Evolutionary conservation across 2,329 filamentous ascomycete genomes (phyloP).

Genomic region (Talaromyces amestolkiae): DNA sequence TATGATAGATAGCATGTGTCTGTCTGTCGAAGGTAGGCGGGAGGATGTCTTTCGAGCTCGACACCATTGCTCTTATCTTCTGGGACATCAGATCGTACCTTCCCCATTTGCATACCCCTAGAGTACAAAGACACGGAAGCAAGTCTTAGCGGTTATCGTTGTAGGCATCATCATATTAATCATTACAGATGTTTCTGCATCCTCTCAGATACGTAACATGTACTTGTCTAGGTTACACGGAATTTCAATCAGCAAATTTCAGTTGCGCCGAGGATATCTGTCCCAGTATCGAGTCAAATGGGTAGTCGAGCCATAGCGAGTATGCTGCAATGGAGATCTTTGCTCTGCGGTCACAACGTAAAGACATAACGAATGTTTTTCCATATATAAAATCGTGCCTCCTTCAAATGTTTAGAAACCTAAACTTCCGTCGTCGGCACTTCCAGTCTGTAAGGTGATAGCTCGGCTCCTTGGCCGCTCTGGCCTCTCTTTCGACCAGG

Average conservation of each 20-base stretch:
- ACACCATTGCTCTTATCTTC: not conserved
- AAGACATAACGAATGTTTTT: not conserved
- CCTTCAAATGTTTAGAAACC: not conserved
- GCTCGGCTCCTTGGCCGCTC: slow-evolving; percentile 68
- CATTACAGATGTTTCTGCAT: not conserved
- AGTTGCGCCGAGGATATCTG: not conserved
- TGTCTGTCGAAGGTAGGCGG: not conserved
- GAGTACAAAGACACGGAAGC: not conserved
- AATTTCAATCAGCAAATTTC: not conserved
- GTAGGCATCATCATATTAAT: slow-evolving; percentile 1
- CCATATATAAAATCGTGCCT: not conserved
- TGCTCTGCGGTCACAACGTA: not conserved
- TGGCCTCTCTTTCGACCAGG: slow-evolving; percentile 70
- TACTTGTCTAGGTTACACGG: not conserved
- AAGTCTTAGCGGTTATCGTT: not conserved
- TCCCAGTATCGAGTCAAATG: not conserved
- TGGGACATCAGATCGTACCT: not conserved
- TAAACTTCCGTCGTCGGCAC: slow-evolving; percentile 20
- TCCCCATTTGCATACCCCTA: not conserved
- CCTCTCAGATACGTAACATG: not conserved
- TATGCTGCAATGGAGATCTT: not conserved
- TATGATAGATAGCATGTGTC: not conserved
- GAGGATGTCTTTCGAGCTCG: not conserved
- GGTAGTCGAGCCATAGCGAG: not conserved
- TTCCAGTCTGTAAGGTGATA: slow-evolving; percentile 59